A percentile compares a stretch with the other conserved stretches of the same genome.
phyloP scores from a whole-genome alignment of 345 rosid genomes.

The Tarenaya hassleriana region DNA sequence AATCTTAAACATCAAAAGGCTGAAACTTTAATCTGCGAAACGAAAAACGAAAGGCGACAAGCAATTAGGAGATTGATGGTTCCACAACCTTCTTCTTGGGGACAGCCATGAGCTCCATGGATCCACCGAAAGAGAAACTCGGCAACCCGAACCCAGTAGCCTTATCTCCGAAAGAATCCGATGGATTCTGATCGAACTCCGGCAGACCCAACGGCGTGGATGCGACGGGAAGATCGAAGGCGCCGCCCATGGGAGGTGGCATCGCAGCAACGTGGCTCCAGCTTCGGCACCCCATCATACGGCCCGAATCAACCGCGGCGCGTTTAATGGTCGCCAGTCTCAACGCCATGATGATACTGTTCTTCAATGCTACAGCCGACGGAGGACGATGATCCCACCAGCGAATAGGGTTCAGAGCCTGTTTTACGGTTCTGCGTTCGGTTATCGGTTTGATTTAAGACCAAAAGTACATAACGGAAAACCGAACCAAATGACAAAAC shows the following conservation, averaged over 20 bases:
- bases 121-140: conserved; percentile 39
- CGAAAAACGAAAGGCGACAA: neutral
- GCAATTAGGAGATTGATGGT: neutral
- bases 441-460: no score
- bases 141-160: conserved; percentile 36
- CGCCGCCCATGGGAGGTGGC: conserved; percentile 36
- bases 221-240: conserved; percentile 22
- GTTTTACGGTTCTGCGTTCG: no score
- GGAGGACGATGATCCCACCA: no score
- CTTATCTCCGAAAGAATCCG: conserved; percentile 22
- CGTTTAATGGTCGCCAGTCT: conserved; percentile 42
- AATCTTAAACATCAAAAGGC: neutral
- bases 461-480: no score
- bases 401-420: no score
- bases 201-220: conserved; percentile 36
- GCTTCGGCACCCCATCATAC: conserved; percentile 28
- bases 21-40: neutral
- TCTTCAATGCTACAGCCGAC: neutral
- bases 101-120: conserved; percentile 92
- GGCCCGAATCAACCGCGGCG: conserved; percentile 24
- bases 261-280: conserved; percentile 36
- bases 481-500: no score
- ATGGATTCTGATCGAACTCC: conserved; percentile 34
- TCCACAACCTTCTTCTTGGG: conserved; percentile 63
- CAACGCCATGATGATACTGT: conserved; percentile 42